Conservation (phyloP, 495 filamentous ascomycete genomes). For the Lasiosphaeria ovina region DNA sequence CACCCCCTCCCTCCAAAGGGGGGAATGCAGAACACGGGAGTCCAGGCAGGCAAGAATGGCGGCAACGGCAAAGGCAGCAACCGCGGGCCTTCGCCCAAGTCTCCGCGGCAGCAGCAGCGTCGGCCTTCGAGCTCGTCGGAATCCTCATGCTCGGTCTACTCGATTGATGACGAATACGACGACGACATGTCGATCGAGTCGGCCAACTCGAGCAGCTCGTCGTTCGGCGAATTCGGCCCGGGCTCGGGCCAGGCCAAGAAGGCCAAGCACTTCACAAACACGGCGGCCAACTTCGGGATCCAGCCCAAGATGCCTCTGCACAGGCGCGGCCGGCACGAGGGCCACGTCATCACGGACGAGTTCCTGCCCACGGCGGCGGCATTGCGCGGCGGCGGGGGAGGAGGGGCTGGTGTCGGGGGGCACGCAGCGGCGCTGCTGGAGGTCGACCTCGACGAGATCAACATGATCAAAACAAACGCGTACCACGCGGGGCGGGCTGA, state of each 20-base stretch:
- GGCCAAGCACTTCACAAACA: background rate
- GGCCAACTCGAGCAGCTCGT: slow-evolving; percentile 2
- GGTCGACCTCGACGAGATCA: slow-evolving; percentile 7
- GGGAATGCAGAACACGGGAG: background rate
- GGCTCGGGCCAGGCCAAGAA: background rate
- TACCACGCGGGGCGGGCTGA: slow-evolving; percentile 18
- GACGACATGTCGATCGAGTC: slow-evolving; percentile 11
- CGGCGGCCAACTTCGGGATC: slow-evolving; percentile 12
- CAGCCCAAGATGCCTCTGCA: background rate
- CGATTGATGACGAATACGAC: background rate
- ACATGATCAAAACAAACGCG: slow-evolving; percentile 10
- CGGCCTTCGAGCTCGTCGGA: slow-evolving; percentile 12
- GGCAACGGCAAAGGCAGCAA: background rate
- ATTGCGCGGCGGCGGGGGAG: too few species aligned
- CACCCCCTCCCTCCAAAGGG: background rate
- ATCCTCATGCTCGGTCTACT: slow-evolving; percentile 8
- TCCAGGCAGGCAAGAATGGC: background rate
- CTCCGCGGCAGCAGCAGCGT: background rate
- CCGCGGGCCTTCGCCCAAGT: background rate
- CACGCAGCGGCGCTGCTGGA: background rate
- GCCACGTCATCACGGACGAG: slow-evolving; percentile 4
- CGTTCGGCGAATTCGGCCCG: background rate
- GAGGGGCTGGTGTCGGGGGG: too few species aligned
- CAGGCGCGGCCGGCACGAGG: background rate
- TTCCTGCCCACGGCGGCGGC: background rate